Conservation (phyloP, 2,329 filamentous ascomycete genomes). For the Aspergillus sp. region DNA sequence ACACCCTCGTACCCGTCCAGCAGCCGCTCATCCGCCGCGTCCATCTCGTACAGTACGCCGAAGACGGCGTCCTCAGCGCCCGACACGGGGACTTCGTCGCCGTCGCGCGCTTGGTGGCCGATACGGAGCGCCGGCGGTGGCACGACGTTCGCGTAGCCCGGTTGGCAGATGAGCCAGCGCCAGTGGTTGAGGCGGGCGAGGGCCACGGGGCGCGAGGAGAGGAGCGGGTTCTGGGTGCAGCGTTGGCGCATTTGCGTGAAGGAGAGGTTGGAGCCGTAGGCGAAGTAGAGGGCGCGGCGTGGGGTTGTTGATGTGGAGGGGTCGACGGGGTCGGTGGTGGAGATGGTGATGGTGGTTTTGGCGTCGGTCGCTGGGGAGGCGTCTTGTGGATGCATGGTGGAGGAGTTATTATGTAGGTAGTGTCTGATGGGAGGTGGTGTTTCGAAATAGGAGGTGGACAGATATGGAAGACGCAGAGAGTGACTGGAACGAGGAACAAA, state of each 20-base stretch:
- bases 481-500: neutral
- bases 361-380: neutral
- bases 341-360: constrained; percentile 5
- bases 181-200: constrained; percentile 38
- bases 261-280: constrained; percentile 45
- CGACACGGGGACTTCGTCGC: constrained; percentile 19
- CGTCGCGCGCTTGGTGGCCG: constrained; percentile 16
- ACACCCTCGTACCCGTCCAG: constrained; percentile 41
- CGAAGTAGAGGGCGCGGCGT: constrained; percentile 39
- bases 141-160: constrained; percentile 43
- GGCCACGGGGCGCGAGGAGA: constrained; percentile 35
- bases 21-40: constrained; percentile 30
- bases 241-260: constrained; percentile 39
- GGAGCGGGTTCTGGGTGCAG: constrained; percentile 29
- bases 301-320: constrained; percentile 3
- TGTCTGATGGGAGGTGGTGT: neutral
- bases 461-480: neutral
- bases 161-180: constrained; percentile 42
- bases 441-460: no score
- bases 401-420: neutral
- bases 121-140: constrained; percentile 24
- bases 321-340: constrained; percentile 1
- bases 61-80: constrained; percentile 30
- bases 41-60: constrained; percentile 42
- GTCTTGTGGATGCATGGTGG: constrained; percentile 1